These are phyloP conservation scores for Eutypella sp. DNA, from an alignment of 2,329 filamentous ascomycete species.

Conservation along the genomic window DNA sequence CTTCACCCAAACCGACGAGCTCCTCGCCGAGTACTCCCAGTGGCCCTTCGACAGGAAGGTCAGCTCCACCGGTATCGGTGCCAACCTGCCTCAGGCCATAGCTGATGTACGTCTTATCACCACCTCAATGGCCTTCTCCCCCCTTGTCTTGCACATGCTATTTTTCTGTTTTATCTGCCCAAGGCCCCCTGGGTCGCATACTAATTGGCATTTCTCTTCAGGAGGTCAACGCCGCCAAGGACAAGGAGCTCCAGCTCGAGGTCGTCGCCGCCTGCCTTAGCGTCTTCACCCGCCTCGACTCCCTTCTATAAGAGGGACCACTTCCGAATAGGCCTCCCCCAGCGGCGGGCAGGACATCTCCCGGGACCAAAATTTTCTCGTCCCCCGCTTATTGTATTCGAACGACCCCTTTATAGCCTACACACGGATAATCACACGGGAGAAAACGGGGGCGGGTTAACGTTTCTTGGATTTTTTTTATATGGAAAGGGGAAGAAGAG, in stretches of 20 bases:
- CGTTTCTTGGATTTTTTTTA: too few relatives aligned
- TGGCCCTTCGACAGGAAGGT: constrained; percentile 92
- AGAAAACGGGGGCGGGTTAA: too few relatives aligned
- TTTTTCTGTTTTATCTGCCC: neutral
- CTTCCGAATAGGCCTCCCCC: constrained; percentile 1
- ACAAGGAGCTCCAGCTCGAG: constrained; percentile 94
- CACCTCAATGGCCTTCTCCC: neutral
- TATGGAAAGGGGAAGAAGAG: too few relatives aligned
- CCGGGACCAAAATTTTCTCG: too few relatives aligned
- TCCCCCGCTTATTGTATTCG: neutral
- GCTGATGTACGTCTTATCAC: constrained; percentile 53
- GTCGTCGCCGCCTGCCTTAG: constrained; percentile 94
- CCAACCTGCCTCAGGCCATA: constrained; percentile 85
- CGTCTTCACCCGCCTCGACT: constrained; percentile 96
- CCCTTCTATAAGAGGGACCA: constrained; percentile 71
- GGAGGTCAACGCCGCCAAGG: constrained; percentile 80
- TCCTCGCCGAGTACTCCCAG: constrained; percentile 93
- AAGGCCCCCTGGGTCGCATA: neutral
- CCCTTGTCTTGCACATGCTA: neutral
- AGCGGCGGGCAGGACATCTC: too few relatives aligned
- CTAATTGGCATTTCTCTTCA: constrained; percentile 23
- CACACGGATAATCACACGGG: too few relatives aligned
- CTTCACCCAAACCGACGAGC: constrained; percentile 94
- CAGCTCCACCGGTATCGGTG: constrained; percentile 74
- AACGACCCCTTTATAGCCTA: neutral